These are phyloP conservation scores for Aquilaria yunnanensis DNA, from an alignment of 345 rosid genomes.

Conservation along the genomic window DNA sequence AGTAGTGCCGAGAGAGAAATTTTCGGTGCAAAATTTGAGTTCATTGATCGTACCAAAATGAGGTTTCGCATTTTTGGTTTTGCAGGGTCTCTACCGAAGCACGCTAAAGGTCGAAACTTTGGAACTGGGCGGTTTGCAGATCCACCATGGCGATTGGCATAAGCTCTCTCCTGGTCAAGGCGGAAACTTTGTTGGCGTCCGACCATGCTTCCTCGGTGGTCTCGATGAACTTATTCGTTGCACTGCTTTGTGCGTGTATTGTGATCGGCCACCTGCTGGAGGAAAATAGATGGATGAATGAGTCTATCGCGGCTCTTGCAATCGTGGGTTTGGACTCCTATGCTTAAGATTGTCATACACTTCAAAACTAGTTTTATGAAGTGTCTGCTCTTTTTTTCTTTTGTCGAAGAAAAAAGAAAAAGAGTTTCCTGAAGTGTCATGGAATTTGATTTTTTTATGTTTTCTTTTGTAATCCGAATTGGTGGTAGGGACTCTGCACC, in stretches of 20 bases:
- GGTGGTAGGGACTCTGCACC: constrained; percentile 75
- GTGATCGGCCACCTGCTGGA: constrained; percentile 82
- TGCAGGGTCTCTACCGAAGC: constrained; percentile 6
- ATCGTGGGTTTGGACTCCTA: constrained; percentile 40
- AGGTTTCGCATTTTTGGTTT: not conserved
- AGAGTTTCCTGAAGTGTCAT: no score
- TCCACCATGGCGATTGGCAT: constrained; percentile 31
- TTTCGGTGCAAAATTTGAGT: not conserved
- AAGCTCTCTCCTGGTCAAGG: constrained; percentile 24
- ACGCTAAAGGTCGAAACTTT: not conserved
- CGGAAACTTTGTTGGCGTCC: constrained; percentile 27
- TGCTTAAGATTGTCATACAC: no score
- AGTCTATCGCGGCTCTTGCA: constrained; percentile 87
- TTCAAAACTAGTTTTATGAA: not conserved
- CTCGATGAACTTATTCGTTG: constrained; percentile 85
- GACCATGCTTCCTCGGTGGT: constrained; percentile 75
- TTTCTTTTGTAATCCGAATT: not conserved
- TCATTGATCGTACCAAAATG: not conserved
- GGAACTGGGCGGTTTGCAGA: constrained; percentile 5
- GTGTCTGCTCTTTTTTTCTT: not conserved
- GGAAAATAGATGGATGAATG: constrained; percentile 83
- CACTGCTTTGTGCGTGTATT: constrained; percentile 78
- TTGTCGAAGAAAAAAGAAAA: not conserved
- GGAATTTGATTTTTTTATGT: not conserved
- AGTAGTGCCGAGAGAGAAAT: not conserved